Base-by-base conservation (phyloP, 2,329 filamentous ascomycete genomes). In the Whalleya microplaca region DNA sequence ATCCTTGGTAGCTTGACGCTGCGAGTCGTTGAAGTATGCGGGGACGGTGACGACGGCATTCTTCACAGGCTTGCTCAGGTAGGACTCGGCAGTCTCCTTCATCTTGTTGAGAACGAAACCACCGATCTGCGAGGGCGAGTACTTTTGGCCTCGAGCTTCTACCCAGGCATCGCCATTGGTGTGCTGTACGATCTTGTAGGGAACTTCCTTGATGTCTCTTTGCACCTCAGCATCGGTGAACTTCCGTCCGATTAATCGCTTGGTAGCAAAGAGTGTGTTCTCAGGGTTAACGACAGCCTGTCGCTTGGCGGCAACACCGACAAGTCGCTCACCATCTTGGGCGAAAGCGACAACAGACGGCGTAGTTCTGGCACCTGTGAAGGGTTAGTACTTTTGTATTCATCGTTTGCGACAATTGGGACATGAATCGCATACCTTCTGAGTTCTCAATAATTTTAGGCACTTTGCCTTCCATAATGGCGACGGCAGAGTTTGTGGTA, bases 181-280 rank as follows among this genome's bases (percentile, higher is more conserved):
- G 86, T 97, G 94, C 81, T 96, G 92, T 58, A 96, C 89, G 68
- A 98, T 97, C 87, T 96, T 97, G 86, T 96, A 98, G 59, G 94
- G 94, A 12, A 98, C 93, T 80, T 97, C 91, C 82, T 96, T 92
- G 75, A 98, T 91, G 74, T 98, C 94, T 72, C 92, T 90, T 84
- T 98, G 94, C 58, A 96, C 92, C 84, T 98, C 94, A 65, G 82
- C 75, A 70, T 98, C 94, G 76, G 85, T 92, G 84, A 94, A 98
- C 84, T 97, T 97, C 76, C 94, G 91, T 73, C 94, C 94, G 77
- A 98, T 97, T 76, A 98, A 87, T 86, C 94, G 92, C 88, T 98
- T 98, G 66, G 94, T 97, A 76, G 93, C 94, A 77, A 97, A 98
- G 57, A 98, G 87, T 56, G 94, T 98, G 84, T 97, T 97, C 79